A percentile compares a stretch with the other conserved stretches of the same genome.
phyloP scores from a whole-genome alignment of 2,329 filamentous ascomycete species.

The Phyllosticta citriasiana region DNA sequence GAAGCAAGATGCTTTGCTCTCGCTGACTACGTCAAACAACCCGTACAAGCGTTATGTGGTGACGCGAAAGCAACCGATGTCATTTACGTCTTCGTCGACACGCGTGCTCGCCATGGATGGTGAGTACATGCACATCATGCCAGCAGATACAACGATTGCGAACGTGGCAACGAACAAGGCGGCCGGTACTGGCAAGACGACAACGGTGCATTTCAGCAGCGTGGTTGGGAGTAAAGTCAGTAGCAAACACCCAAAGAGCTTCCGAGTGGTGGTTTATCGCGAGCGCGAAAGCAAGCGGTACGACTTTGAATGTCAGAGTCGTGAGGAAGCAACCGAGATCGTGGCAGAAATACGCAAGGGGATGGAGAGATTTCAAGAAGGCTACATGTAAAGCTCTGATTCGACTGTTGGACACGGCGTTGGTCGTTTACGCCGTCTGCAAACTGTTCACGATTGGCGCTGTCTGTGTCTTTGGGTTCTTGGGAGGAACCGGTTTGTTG shows the following conservation, averaged over 20 bases:
- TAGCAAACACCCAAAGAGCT: conserved; percentile 68
- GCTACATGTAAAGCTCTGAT: background rate
- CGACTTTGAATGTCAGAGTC: conserved; percentile 69
- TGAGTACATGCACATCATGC: conserved; percentile 80
- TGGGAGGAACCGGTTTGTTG: background rate
- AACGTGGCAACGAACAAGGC: conserved; percentile 45
- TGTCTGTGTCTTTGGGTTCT: background rate
- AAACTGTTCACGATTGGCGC: background rate
- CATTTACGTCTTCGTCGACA: conserved; percentile 66
- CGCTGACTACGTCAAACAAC: conserved; percentile 26
- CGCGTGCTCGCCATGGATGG: conserved; percentile 71
- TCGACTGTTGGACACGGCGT: background rate
- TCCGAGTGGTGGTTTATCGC: conserved; percentile 70
- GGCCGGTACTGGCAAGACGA: conserved; percentile 52
- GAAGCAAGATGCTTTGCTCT: conserved; percentile 42
- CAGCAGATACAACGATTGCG: conserved; percentile 34
- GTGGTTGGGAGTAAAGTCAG: conserved; percentile 76
- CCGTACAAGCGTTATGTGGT: conserved; percentile 68
- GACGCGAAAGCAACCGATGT: conserved; percentile 73
- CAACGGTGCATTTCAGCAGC: conserved; percentile 72
- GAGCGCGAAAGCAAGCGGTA: conserved; percentile 70
- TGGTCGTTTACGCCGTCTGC: background rate
- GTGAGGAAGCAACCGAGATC: conserved; percentile 67
- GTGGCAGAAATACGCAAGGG: conserved; percentile 52
- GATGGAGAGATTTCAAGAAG: conserved; percentile 10